Evolutionary conservation across 2,329 filamentous ascomycete species (phyloP), one percentile per base, ranked within the genome.

Genomic region (Metarhizium guizhouense): DNA sequence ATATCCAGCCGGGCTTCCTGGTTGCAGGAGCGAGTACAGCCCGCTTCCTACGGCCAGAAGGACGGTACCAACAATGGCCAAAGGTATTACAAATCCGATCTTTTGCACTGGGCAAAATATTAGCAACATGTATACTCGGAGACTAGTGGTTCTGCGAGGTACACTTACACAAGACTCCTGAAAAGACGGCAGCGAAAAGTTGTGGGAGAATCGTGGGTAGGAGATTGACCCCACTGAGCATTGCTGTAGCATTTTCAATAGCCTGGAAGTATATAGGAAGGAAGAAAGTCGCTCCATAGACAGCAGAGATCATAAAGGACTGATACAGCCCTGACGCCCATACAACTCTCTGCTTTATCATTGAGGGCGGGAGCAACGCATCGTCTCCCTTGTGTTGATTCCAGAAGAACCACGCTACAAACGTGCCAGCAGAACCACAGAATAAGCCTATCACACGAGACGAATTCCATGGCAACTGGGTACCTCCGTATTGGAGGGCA

Each of bases 291-390:
- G 47, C 36, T 10, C n/a, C 51, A 1, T 34, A 38, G 62, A 80
- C 76, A 69, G 75, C 78, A 56, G 78, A 69, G 1, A 76, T 75
- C 6, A 78, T 64, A 57, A 75, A 76, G 63, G 73, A 74, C 20
- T 74, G 62, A 3, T 70, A 64, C 62, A 67, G 69, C 10, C 25
- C 42, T 5, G 42, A 34, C 5, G 52, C n/a, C 52, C 52, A 54
- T 4, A 80, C 70, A 16, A 70, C 64, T 2, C 75, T 70, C 18
- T 70, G 65, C 11, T 60, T 61, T 10, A 79, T 52, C 42, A 81
- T 65, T 0, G 72, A 69, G 3, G 69, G 66, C 0, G 75, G 71
- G 1, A 82, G 65, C 69, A 81, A 77, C 36, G 77, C 77, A 2
- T 72, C 65, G 25, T 77, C 76, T 8, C 74, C 76, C 57, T 62